Evolutionary conservation across 495 filamentous ascomycete species (phyloP), one percentile per base, ranked within the genome.

Genomic region (Penicillium robsamsonii): DNA sequence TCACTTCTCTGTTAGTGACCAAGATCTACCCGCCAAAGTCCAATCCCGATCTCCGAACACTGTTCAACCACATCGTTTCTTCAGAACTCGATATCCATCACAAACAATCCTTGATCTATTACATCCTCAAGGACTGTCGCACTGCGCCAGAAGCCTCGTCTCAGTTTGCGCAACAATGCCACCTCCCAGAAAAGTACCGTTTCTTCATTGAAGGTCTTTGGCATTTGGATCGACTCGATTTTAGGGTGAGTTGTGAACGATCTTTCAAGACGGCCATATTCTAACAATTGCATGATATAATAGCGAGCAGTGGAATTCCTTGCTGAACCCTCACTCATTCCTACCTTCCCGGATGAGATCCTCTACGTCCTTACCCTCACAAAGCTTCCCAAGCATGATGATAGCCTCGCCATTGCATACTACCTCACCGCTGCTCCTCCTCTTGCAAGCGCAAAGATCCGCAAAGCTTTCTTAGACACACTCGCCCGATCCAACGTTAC

Each of bases 341-440:
- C 88, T 25, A 89, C 88, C 27, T 92, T 92, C 61, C 81, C 87
- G 30, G 88, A 92, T 68, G 89, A 92, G 51, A 91, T 92, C 46
- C 79, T 91, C 55, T 76, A 82, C 37, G 78, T 78, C 24, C 79
- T 94, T n/a, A 84, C 88, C 33, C 69, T 76, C 6, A 75, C 77
- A 12, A 74, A 84, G 53, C 73, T 84, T 54, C 73, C 81, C 3
- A 73, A 79, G 45, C 75, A 81, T 51, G 85, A 91, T 60, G 81
- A 84, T 61, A 80, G 74, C 46, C 77, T 91, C 6, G 73, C 87
- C 0, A 78, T 92, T 50, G 86, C 88, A 29, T 94, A 92, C 69
- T 92, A 88, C 69, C 81, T 91, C 49, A 84, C 84, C 18, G 82
- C 84, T 4, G 81, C 83, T 41, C 88, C 89, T 10, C 75, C 85